Base-by-base conservation (phyloP, 73 alveolate genomes). In the Paramecium primaurelia region DNA sequence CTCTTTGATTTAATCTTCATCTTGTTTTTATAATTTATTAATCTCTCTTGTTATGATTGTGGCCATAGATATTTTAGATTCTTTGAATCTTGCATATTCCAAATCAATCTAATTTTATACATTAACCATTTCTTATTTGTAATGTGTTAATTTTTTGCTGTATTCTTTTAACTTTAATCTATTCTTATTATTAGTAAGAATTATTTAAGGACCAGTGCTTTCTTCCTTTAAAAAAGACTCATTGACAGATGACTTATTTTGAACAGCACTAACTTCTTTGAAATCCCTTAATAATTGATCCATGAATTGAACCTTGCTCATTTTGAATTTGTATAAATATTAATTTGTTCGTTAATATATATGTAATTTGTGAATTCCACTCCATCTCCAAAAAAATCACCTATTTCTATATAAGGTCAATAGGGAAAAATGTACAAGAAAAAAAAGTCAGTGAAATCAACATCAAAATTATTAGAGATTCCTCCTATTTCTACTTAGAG, bases 161-260 rank as follows among this genome's bases (percentile, higher is more conserved):
- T 26, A 80, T 80, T 80, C 91, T 26, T 80, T 80, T 26, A 80
- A 28, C 37, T 80, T 80, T 22, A 80, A 47, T 80, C 75, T 20
- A 80, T 80, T 80, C 30, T 80, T 80, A 80, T 80, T 80, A 42
- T 80, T 80, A 22, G 91, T 49, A 28, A 80, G 87, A 8, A 73
- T 73, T 16, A 18, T 9, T 68, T 32, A 68, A 0, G 40, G 49
- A 18, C 69, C 84, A 2, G 84, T 64, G 28, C 84, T 64, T 64
- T 64, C 84, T 32, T 64, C 84, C 14, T 64, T 64, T 12, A 64
- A 34, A 34, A 64, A 64, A 12, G 84, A 64, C 32, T 73, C 59
- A 37, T 73, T 44, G 0, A 30, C 34, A 36, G 84, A 54, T n/a
- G 69, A 54, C 14, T 68, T 34, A 28, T 68, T 68, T 68, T 28